phyloP scores from a whole-genome alignment of 352 stramenopile species.

The Phytophthora cactorum region DNA sequence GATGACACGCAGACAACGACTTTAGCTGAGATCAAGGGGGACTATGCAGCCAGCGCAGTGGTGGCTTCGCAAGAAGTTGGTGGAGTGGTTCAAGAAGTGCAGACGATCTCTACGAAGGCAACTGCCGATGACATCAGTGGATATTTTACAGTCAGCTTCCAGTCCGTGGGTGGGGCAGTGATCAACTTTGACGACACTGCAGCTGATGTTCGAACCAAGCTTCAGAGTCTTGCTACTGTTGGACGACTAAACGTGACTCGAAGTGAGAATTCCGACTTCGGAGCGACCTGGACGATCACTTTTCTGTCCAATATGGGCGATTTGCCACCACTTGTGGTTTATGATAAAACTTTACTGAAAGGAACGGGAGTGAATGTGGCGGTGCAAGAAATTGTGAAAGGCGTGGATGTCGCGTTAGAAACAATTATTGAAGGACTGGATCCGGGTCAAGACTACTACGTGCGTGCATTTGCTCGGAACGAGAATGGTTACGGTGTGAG shows the following conservation, averaged over 20 bases:
- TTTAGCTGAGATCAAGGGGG: conserved; percentile 46
- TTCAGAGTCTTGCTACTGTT: conserved; percentile 69
- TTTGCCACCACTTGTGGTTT: conserved; percentile 56
- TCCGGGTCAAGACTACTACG: conserved; percentile 56
- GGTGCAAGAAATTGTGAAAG: conserved; percentile 64
- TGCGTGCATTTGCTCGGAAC: conserved; percentile 71
- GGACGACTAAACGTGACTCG: conserved; percentile 70
- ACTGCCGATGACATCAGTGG: conserved; percentile 52
- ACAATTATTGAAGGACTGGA: conserved; percentile 58
- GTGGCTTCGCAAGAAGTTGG: conserved; percentile 59
- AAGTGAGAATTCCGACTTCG: conserved; percentile 45
- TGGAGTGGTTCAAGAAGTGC: conserved; percentile 68
- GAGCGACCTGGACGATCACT: conserved; percentile 69
- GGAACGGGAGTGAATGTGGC: conserved; percentile 51
- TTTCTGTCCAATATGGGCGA: conserved; percentile 79
- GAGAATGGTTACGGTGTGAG: conserved; percentile 68
- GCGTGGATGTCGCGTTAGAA: conserved; percentile 68
- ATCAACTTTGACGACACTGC: conserved; percentile 80
- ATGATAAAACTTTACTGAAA: conserved; percentile 38
- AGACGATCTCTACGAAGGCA: conserved; percentile 56
- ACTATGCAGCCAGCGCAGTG: conserved; percentile 51
- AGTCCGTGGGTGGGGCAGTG: conserved; percentile 51
- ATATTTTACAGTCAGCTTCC: conserved; percentile 75
- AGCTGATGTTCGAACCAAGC: conserved; percentile 72
- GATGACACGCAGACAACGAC: conserved; percentile 43